Evolutionary conservation across 2,329 filamentous ascomycete species (phyloP).

Genomic region (Hypoxylon sp.): DNA sequence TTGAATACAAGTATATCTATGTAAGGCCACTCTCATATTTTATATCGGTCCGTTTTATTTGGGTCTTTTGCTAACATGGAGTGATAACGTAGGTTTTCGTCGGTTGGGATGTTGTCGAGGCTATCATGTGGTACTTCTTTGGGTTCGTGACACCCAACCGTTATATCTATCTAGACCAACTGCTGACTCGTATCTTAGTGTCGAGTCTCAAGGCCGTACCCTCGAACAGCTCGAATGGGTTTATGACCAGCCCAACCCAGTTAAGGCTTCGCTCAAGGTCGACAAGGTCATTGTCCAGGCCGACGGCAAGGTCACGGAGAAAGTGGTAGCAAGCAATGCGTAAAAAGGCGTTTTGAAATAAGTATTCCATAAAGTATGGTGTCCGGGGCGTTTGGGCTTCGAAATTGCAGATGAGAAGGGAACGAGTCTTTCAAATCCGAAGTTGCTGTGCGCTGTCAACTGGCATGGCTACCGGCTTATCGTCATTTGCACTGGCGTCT

Average conservation of each 20-base stretch:
- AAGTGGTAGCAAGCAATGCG: slow-evolving; percentile 46
- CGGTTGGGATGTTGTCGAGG: slow-evolving; percentile 56
- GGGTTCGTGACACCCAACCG: slow-evolving; percentile 42
- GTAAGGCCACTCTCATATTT: slow-evolving; percentile 31
- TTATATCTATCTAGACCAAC: not conserved
- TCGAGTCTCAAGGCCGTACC: slow-evolving; percentile 59
- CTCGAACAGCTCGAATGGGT: slow-evolving; percentile 60
- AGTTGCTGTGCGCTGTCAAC: too few species aligned
- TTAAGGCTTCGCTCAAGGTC: slow-evolving; percentile 57
- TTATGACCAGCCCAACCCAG: slow-evolving; percentile 57
- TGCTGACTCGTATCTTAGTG: slow-evolving; percentile 45
- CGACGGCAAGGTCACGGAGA: slow-evolving; percentile 56
- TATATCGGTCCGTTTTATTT: too few species aligned
- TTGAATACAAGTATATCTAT: slow-evolving; percentile 54
- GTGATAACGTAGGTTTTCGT: slow-evolving; percentile 49
- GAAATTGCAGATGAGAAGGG: too few species aligned
- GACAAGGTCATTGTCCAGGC: slow-evolving; percentile 59
- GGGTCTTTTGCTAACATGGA: too few species aligned
- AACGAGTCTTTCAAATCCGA: too few species aligned
- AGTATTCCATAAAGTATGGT: not conserved
- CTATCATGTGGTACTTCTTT: slow-evolving; percentile 55
- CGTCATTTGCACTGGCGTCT: too few species aligned
- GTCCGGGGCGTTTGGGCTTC: not conserved
- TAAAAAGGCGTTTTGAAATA: not conserved
- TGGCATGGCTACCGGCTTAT: too few species aligned